Conservation (phyloP, 2,329 filamentous ascomycete genomes). For the Ophiostoma sp. region DNA sequence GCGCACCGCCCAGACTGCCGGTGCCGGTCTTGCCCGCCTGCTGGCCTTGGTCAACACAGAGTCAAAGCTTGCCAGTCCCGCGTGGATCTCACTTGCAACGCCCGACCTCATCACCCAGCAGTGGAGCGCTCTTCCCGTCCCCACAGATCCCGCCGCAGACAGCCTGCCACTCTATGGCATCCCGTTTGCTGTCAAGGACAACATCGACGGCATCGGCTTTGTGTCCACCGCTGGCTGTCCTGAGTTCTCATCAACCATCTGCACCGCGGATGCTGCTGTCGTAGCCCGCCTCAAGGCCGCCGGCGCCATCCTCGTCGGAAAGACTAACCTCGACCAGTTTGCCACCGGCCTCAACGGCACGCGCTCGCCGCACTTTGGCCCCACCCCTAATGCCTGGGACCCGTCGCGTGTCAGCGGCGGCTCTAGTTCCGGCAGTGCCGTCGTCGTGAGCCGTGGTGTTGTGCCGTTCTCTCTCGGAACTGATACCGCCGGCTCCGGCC, state of each 20-base stretch:
- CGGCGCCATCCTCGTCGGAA: conserved; percentile 54
- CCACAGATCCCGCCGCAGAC: background rate
- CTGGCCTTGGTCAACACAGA: background rate
- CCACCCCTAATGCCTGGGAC: conserved; percentile 45
- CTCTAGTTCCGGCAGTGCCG: conserved; percentile 51
- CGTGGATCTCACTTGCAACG: conserved; percentile 1
- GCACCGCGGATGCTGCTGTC: conserved; percentile 40
- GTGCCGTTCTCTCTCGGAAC: conserved; percentile 53
- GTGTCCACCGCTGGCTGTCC: conserved; percentile 49
- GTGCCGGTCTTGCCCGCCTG: conserved; percentile 7
- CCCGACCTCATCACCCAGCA: background rate
- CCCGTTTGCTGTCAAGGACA: conserved; percentile 54
- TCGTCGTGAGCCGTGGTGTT: conserved; percentile 48
- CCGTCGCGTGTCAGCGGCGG: conserved; percentile 37
- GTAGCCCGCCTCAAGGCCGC: conserved; percentile 46
- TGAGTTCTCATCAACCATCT: conserved; percentile 35
- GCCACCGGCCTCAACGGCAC: conserved; percentile 58
- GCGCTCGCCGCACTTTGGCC: conserved; percentile 51
- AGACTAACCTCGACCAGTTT: conserved; percentile 57
- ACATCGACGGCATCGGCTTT: conserved; percentile 48
- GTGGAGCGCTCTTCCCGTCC: background rate
- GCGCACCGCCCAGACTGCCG: conserved; percentile 5
- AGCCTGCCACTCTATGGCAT: conserved; percentile 49
- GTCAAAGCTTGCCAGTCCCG: background rate
- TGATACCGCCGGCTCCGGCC: conserved; percentile 50